Base-by-base conservation (phyloP, 2,329 filamentous ascomycete species). In the Bretziella fagacearum region DNA sequence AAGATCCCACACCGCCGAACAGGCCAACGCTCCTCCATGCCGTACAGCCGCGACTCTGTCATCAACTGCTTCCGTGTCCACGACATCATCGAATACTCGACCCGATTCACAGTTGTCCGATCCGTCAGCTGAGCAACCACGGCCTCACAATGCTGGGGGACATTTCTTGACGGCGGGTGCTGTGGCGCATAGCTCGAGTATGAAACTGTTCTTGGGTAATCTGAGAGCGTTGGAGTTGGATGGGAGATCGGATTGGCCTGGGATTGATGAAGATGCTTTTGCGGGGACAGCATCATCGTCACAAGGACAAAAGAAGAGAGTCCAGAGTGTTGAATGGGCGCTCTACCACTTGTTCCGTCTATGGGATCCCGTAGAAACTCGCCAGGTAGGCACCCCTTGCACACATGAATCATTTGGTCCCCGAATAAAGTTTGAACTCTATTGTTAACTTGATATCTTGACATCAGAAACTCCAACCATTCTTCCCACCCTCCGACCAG, bases 401-500 rank as follows among this genome's bases (percentile, higher is more conserved):
- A n/a, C n/a, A 15, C 3, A 44, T 32, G 8, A 10, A 18, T 27
- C 23, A 22, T 29, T 32, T 29, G 13, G 18, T n/a, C 6, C 13
- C 17, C 15, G 18, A n/a, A 20, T 11, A 13, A 27, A 29, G 15
- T n/a, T 40, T 36, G 36, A 51, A 30, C 36, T 15, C 27, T 40
- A 6, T 10, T 15, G 26, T 47, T 54, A 41, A 52, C 46, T 5
- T 20, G n/a, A n/a, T n/a, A n/a, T n/a, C n/a, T 25, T 37, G 25
- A 46, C 40, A 46, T 4, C 56, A 89, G 81, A 95, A 91, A 70
- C 70, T 96, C 7, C 79, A 80, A 49, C 84, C 85, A 0, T 91
- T 89, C 66, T 96, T 93, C 58, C 91, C 91, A 13, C 84, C 91
- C 0, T 71, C 84, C 53, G 87, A 95, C 56, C 85, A 89, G 30